Base-by-base conservation (phyloP, 129 eudicot genomes). In the Daucus carota region DNA sequence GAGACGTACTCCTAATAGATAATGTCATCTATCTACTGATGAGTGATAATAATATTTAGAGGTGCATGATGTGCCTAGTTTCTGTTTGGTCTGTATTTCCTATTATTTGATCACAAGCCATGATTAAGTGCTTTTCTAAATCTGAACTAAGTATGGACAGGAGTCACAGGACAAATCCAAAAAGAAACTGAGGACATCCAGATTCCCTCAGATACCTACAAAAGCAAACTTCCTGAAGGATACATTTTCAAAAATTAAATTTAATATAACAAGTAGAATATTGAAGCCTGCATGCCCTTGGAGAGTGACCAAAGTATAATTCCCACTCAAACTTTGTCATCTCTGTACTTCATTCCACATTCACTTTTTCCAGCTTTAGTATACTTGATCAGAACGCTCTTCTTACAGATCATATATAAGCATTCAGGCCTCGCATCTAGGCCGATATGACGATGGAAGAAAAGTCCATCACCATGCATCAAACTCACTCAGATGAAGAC, bases 401-500 rank as follows among this genome's bases (percentile, higher is more conserved):
- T 67, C 72, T 28, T 17, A 44, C 38, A 33, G 24, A 32, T 67
- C 42, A 17, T 67, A 67, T 67, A 67, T 67, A 67, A 67, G 72
- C 72, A 67, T 67, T 67, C 12, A 67, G 29, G 32, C 65, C 28
- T 57, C 31, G 1, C 65, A 7, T 16, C 42, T 2, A 31, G 17
- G 33, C 71, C 32, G 17, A 38, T 31, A 63, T 14, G 22, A 29
- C 4, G 1, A 70, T 70, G 74, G 50, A n/a, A 70, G 74, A 41
- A 26, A 70, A 26, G 50, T 38, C 8, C 5, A 9, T 22, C 8
- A 70, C 24, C 65, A 22, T 57, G 31, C 65, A 24, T 8, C 65
- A 57, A 57, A n/a, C n/a, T 57, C 16, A 36, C 32, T 52, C 40
- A 32, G 62, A 41, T 57, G 80, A 67, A 40, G 81, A 86, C 44